These are phyloP conservation scores for Metahyphopichia silvanorum DNA, from an alignment of 805 yeast species.

Conservation along the genomic window DNA sequence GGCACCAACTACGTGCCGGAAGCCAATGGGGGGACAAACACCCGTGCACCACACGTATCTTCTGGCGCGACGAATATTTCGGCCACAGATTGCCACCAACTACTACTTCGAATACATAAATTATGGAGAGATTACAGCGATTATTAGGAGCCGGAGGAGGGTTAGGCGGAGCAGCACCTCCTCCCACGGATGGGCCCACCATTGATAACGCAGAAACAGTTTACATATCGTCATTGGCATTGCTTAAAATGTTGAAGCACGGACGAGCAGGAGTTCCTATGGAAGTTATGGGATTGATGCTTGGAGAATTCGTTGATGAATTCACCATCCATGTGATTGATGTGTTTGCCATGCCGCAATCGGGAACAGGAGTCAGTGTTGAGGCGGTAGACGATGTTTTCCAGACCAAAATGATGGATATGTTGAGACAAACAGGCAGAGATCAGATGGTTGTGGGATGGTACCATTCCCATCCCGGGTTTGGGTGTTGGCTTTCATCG, in stretches of 20 bases:
- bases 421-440: conserved; percentile 98
- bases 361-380: conserved; percentile 97
- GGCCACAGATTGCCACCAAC: conserved; percentile 9
- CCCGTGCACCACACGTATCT: neutral
- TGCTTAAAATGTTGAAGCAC: conserved; percentile 94
- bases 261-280: conserved; percentile 88
- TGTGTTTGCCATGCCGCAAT: conserved; percentile 99
- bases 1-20: neutral
- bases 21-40: too few relatives aligned
- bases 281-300: conserved; percentile 94
- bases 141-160: conserved; percentile 46
- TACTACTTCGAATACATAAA: conserved; percentile 1
- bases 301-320: conserved; percentile 97
- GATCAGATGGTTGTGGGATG: conserved; percentile 99
- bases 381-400: conserved; percentile 99
- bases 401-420: conserved; percentile 99
- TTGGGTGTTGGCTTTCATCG: conserved; percentile 98
- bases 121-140: conserved; percentile 50
- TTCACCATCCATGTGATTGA: conserved; percentile 96
- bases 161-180: conserved; percentile 41
- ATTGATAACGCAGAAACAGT: conserved; percentile 96
- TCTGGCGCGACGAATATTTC: conserved; percentile 7
- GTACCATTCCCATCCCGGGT: conserved; percentile 99
- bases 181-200: conserved; percentile 66
- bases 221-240: conserved; percentile 90